Conservation (phyloP, 192 early-diverging fungal genomes). For the Kappamyces sp. region DNA sequence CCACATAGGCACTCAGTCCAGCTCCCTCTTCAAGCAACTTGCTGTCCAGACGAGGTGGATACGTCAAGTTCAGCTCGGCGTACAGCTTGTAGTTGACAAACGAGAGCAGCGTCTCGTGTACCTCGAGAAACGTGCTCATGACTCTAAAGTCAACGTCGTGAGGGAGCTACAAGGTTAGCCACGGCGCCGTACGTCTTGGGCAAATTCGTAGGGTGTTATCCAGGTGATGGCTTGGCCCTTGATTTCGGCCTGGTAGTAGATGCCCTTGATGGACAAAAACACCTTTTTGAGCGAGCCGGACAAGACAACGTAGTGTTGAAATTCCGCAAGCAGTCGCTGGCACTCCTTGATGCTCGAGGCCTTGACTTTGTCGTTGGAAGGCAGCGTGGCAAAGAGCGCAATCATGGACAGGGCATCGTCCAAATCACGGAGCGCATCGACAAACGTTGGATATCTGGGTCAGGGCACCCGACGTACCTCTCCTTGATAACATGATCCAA, state of each 20-base stretch:
- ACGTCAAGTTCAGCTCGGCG: constrained; percentile 77
- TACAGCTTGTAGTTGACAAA: constrained; percentile 96
- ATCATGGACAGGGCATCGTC: constrained; percentile 98
- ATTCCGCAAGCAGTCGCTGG: constrained; percentile 81
- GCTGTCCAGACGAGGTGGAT: constrained; percentile 81
- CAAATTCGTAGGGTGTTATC: constrained; percentile 95
- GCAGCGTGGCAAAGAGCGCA: constrained; percentile 88
- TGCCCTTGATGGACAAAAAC: constrained; percentile 98
- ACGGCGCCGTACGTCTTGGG: constrained; percentile 56
- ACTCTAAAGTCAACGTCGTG: constrained; percentile 93
- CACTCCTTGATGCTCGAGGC: constrained; percentile 45
- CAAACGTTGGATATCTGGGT: constrained; percentile 82
- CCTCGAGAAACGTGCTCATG: constrained; percentile 95
- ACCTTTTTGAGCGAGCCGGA: constrained; percentile 74
- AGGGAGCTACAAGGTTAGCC: constrained; percentile 51
- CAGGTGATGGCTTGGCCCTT: constrained; percentile 89
- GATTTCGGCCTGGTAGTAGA: constrained; percentile 99
- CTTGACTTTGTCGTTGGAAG: constrained; percentile 51
- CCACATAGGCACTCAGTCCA: constrained; percentile 59
- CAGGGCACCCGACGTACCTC: constrained; percentile 38
- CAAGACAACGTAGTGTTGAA: constrained; percentile 85
- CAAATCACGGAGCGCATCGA: constrained; percentile 87
- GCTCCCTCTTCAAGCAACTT: constrained; percentile 55
- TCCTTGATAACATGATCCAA: constrained; percentile 94
- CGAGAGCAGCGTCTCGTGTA: constrained; percentile 85